These are phyloP conservation scores for Fusarium chaquense DNA, from an alignment of 2,329 filamentous ascomycete genomes.

Conservation along the genomic window DNA sequence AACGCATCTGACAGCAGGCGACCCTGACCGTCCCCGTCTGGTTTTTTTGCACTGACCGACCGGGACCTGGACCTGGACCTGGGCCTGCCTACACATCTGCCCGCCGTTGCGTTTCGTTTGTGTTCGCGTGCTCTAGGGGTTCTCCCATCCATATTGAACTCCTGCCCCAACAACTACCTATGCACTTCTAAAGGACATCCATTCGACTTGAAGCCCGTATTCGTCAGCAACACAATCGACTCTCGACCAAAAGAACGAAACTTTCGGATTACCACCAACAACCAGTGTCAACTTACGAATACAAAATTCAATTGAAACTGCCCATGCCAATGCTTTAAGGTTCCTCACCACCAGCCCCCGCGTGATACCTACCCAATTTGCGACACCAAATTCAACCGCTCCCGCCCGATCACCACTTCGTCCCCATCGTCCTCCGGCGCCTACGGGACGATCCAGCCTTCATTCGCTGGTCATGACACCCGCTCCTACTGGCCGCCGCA, in stretches of 20 bases:
- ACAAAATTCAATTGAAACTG: constrained; percentile 14
- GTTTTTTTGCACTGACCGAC: constrained; percentile 46
- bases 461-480: constrained; percentile 53
- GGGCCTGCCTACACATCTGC: constrained; percentile 38
- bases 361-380: constrained; percentile 43
- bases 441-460: constrained; percentile 39
- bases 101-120: constrained; percentile 28
- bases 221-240: constrained; percentile 26
- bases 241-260: constrained; percentile 13
- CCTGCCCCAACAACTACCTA: constrained; percentile 42
- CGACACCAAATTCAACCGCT: constrained; percentile 44
- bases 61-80: constrained; percentile 35
- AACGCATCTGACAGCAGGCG: constrained; percentile 27
- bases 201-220: constrained; percentile 33
- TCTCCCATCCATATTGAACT: constrained; percentile 42
- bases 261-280: background rate
- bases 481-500: constrained; percentile 50
- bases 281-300: background rate
- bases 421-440: constrained; percentile 16
- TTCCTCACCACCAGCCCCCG: constrained; percentile 29
- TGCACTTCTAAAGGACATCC: constrained; percentile 27
- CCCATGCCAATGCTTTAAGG: constrained; percentile 38
- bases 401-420: constrained; percentile 19
- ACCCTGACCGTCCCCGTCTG: constrained; percentile 43
- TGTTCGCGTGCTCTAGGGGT: constrained; percentile 47